These are phyloP conservation scores for Kondoa malvinella DNA, from an alignment of 768 basidiomycete genomes.

Conservation along the genomic window DNA sequence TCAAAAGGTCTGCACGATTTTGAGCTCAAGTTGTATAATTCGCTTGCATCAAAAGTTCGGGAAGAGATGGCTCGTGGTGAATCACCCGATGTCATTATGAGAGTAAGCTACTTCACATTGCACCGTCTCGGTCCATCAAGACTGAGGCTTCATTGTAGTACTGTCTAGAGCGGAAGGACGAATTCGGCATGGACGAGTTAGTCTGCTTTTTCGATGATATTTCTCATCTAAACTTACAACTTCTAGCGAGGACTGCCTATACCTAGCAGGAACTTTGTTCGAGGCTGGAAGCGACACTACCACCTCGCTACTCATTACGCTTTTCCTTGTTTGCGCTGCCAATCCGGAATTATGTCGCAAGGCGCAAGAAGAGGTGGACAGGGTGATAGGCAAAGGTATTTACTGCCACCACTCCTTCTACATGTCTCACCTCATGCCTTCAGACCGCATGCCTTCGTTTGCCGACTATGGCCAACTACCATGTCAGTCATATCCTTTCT, in stretches of 20 bases:
- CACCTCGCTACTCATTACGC: conserved; percentile 33
- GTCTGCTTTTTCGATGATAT: too few species aligned
- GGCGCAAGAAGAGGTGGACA: conserved; percentile 52
- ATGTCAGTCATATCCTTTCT: conserved; percentile 36
- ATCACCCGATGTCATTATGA: conserved; percentile 8
- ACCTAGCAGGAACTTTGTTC: conserved; percentile 13
- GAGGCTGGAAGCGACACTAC: conserved; percentile 24
- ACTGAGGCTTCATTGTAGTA: too few species aligned
- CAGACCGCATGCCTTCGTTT: conserved; percentile 48
- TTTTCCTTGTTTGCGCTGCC: conserved; percentile 51
- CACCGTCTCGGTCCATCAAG: neutral
- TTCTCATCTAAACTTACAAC: too few species aligned
- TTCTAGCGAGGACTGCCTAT: conserved; percentile 9
- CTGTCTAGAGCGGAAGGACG: conserved; percentile 1
- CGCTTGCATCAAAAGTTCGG: conserved; percentile 4
- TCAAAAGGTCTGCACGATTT: conserved; percentile 7
- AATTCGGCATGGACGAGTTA: conserved; percentile 6
- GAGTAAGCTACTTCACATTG: neutral
- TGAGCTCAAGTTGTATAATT: conserved; percentile 6
- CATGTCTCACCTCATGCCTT: too few species aligned
- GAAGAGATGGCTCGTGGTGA: conserved; percentile 7
- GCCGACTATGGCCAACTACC: conserved; percentile 35
- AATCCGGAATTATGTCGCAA: conserved; percentile 44
- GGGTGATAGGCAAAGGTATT: conserved; percentile 41
- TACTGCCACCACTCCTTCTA: too few species aligned